Percentiles rank a stretch among this genome's conserved stretches.
These are phyloP conservation scores for Fusarium circinatum DNA, from an alignment of 2,329 filamentous ascomycete genomes.

Conservation along the genomic window DNA sequence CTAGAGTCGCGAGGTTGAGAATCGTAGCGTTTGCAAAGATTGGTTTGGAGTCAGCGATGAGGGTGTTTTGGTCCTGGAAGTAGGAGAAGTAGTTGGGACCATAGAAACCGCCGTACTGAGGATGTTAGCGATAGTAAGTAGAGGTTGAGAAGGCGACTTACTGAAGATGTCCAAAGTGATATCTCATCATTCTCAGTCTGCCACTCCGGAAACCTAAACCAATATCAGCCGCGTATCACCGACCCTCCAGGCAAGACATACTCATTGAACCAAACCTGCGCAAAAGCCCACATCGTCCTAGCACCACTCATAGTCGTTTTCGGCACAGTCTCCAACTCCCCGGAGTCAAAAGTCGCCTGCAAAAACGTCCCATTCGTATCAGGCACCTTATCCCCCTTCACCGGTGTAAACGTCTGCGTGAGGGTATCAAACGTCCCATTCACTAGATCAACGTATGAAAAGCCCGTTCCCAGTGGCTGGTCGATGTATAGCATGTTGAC, in stretches of 20 bases:
- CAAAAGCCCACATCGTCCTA: slow-evolving; percentile 68
- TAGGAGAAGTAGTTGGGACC: slow-evolving; percentile 67
- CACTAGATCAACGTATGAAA: slow-evolving; percentile 58
- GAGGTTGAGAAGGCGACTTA: slow-evolving; percentile 28
- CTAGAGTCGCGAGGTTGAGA: slow-evolving; percentile 65
- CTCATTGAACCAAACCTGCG: slow-evolving; percentile 65
- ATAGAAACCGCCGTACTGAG: slow-evolving; percentile 70
- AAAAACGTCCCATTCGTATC: slow-evolving; percentile 24
- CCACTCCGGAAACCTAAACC: slow-evolving; percentile 62
- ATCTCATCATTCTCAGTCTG: slow-evolving; percentile 62
- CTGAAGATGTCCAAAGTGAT: slow-evolving; percentile 70
- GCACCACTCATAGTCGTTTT: slow-evolving; percentile 65
- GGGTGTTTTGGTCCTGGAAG: slow-evolving; percentile 68
- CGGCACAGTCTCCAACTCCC: not conserved
- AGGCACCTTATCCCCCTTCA: not conserved
- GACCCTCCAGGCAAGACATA: not conserved
- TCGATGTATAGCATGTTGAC: slow-evolving; percentile 63
- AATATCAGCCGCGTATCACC: not conserved
- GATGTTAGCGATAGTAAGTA: not conserved
- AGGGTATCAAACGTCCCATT: slow-evolving; percentile 67
- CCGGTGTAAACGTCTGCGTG: slow-evolving; percentile 43
- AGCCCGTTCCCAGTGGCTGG: slow-evolving; percentile 71
- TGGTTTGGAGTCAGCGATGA: slow-evolving; percentile 25
- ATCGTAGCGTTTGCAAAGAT: slow-evolving; percentile 55
- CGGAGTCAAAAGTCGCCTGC: slow-evolving; percentile 24